Percentiles rank a stretch among this genome's conserved stretches.
phyloP scores from a whole-genome alignment of 106 monocot genomes.

The Apostasia shenzhenica region DNA sequence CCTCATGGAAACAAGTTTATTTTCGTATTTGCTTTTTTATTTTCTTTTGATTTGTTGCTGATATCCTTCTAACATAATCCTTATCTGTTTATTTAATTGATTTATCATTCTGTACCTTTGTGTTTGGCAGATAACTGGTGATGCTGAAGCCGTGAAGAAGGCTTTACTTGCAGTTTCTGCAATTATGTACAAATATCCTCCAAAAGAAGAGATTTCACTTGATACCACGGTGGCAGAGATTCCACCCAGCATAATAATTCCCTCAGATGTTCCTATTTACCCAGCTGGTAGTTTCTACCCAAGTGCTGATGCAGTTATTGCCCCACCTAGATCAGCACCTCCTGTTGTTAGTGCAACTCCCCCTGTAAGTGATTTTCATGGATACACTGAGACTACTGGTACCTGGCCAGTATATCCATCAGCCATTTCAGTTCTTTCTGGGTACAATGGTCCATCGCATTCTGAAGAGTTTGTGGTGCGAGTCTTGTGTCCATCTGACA shows the following conservation, averaged over 20 bases:
- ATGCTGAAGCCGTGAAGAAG: constrained; percentile 60
- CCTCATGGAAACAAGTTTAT: too few relatives aligned
- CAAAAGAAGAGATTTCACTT: constrained; percentile 82
- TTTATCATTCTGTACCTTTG: neutral
- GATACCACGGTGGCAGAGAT: constrained; percentile 60
- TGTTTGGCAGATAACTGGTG: constrained; percentile 67
- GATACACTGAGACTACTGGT: constrained; percentile 28
- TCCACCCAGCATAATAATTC: constrained; percentile 70
- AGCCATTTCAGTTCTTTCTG: constrained; percentile 55
- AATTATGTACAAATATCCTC: constrained; percentile 83
- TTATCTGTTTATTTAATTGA: neutral
- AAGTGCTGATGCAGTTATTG: constrained; percentile 35
- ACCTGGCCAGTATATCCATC: constrained; percentile 43
- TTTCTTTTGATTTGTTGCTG: too few relatives aligned
- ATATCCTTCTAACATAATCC: too few relatives aligned
- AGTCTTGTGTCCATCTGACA: constrained; percentile 77
- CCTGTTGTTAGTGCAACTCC: constrained; percentile 34
- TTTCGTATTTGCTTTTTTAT: too few relatives aligned
- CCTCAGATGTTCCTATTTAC: constrained; percentile 77
- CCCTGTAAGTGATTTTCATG: constrained; percentile 42
- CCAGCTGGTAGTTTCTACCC: constrained; percentile 52
- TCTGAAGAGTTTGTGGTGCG: constrained; percentile 63
- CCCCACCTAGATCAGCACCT: constrained; percentile 31
- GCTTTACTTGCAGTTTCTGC: constrained; percentile 66
- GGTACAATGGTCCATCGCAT: constrained; percentile 24